Evolutionary conservation across 108 stramenopile genomes (phyloP).

Genomic region (Pinguiococcus pyrenoidosus): DNA sequence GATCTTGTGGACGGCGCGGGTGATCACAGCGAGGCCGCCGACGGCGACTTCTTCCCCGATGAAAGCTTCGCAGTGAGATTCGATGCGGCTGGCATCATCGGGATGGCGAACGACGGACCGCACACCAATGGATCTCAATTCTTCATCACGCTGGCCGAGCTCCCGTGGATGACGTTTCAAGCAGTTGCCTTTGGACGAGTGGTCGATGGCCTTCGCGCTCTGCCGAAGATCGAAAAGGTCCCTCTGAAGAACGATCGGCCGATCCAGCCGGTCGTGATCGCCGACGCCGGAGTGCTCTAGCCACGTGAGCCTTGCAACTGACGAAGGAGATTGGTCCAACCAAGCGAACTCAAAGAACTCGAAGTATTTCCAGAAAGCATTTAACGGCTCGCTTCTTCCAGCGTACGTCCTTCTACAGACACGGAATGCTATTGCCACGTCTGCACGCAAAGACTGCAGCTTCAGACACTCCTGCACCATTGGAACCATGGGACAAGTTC

Average conservation of each 20-base stretch:
- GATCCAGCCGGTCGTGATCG: no score
- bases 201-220: neutral
- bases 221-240: neutral
- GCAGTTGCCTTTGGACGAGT: slow-evolving; percentile 12
- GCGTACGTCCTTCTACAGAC: no score
- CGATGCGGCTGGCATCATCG: neutral
- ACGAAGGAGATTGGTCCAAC: no score
- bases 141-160: slow-evolving; percentile 10
- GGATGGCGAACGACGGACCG: neutral
- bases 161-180: slow-evolving; percentile 4
- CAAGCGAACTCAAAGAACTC: no score
- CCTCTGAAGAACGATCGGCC: slow-evolving; percentile 7
- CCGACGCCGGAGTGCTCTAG: no score
- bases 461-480: no score
- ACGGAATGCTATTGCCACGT: no score
- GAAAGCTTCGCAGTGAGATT: slow-evolving; percentile 3
- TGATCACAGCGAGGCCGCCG: neutral
- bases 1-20: slow-evolving; percentile 9
- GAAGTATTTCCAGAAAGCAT: no score
- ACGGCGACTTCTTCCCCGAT: slow-evolving; percentile 1
- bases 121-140: slow-evolving; percentile 25
- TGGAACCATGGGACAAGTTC: no score
- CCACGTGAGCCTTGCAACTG: no score
- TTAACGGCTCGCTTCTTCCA: no score
- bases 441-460: no score